A percentile compares a stretch with the other conserved stretches of the same genome.
Conservation (phyloP, 106 monocot species). For the Apostasia ramifera region DNA sequence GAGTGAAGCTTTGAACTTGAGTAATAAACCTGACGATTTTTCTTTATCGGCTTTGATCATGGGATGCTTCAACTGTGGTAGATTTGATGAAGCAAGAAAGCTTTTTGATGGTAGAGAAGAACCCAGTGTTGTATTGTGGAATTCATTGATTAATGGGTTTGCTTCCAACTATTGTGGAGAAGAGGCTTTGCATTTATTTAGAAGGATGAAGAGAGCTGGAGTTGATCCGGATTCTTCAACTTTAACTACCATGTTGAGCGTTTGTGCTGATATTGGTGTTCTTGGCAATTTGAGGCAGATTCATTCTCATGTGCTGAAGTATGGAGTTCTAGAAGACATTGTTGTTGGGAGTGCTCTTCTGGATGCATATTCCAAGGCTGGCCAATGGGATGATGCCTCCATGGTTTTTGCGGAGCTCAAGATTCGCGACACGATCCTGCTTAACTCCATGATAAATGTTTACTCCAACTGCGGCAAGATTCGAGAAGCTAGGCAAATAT, state of each 20-base stretch:
- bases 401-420: conserved; percentile 33
- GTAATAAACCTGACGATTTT: conserved; percentile 46
- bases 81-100: conserved; percentile 32
- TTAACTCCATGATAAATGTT: conserved; percentile 70
- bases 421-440: conserved; percentile 37
- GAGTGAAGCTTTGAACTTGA: conserved; percentile 9
- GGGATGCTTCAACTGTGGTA: conserved; percentile 32
- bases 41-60: conserved; percentile 53
- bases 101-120: conserved; percentile 33
- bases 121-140: conserved; percentile 45
- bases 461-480: conserved; percentile 47
- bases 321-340: conserved; percentile 28
- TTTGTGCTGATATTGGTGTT: conserved; percentile 12
- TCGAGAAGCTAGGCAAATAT: conserved; percentile 41
- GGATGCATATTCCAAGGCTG: conserved; percentile 60
- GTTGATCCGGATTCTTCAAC: conserved; percentile 35
- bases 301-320: conserved; percentile 35
- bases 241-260: conserved; percentile 37
- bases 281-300: conserved; percentile 27
- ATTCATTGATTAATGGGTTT: conserved; percentile 52
- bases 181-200: conserved; percentile 36
- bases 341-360: conserved; percentile 47
- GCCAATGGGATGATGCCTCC: conserved; percentile 37
- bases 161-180: conserved; percentile 16
- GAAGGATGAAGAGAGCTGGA: conserved; percentile 25